A percentile compares a stretch with the other conserved stretches of the same genome.
phyloP scores from a whole-genome alignment of 768 basidiomycete species.

The Mycena vitilis region DNA sequence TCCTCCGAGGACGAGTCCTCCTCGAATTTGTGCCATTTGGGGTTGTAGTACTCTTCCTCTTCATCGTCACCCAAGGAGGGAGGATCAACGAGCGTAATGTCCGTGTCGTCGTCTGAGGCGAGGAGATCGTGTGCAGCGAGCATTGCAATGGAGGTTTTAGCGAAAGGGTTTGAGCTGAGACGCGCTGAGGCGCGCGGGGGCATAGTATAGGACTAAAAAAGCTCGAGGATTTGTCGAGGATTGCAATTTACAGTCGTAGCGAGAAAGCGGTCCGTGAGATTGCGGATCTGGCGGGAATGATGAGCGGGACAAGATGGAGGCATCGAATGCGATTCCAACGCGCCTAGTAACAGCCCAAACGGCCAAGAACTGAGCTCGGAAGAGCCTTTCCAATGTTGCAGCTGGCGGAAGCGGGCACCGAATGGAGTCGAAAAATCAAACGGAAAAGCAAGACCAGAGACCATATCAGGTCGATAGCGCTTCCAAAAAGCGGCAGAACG shows the following conservation, averaged over 20 bases:
- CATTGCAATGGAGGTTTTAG: neutral
- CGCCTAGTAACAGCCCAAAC: neutral
- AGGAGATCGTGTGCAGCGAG: neutral
- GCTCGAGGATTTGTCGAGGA: too few species aligned
- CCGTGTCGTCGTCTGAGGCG: neutral
- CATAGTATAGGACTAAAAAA: neutral
- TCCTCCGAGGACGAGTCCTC: neutral
- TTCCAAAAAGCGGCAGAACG: neutral
- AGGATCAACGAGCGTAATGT: neutral
- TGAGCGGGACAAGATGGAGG: neutral
- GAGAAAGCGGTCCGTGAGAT: neutral
- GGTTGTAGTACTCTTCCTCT: neutral
- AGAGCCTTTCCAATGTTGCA: neutral
- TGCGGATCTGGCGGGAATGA: neutral
- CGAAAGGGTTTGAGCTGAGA: too few species aligned
- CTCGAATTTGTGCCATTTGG: neutral
- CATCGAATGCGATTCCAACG: neutral
- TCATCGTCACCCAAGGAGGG: neutral
- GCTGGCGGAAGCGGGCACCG: neutral
- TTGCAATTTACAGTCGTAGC: too few species aligned
- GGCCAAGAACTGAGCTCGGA: neutral
- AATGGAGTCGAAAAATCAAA: neutral
- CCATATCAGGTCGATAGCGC: conserved; percentile 1
- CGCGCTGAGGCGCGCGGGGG: neutral
- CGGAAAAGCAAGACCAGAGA: neutral